Evolutionary conservation across 2,329 filamentous ascomycete genomes (phyloP).

Genomic region (Ceratocystis cubensis): DNA sequence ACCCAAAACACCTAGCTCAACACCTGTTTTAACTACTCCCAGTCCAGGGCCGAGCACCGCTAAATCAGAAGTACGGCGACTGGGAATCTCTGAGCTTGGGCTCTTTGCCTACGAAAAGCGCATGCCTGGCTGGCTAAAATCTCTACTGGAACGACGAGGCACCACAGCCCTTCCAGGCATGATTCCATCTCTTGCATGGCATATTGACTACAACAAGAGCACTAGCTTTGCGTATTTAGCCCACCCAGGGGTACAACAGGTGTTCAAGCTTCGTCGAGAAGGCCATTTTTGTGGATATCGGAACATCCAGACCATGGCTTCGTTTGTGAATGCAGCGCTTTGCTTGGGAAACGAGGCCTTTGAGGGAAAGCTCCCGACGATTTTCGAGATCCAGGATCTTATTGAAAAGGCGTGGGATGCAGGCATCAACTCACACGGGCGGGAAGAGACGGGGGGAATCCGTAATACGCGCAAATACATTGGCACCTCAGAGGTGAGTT

Average conservation of each 20-base stretch:
- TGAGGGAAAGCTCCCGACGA: constrained; percentile 50
- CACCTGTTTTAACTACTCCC: neutral
- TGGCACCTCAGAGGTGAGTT: constrained; percentile 70
- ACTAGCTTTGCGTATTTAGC: constrained; percentile 69
- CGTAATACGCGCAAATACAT: constrained; percentile 88
- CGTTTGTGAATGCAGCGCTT: constrained; percentile 54
- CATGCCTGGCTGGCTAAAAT: constrained; percentile 59
- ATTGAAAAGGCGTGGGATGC: constrained; percentile 83
- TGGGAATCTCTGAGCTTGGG: constrained; percentile 48
- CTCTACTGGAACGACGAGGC: constrained; percentile 47
- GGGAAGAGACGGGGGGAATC: constrained; percentile 75
- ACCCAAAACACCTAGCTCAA: neutral
- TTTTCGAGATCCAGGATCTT: constrained; percentile 70
- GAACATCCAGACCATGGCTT: constrained; percentile 84
- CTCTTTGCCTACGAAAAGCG: constrained; percentile 58
- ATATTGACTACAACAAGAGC: constrained; percentile 25
- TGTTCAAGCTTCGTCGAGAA: constrained; percentile 71
- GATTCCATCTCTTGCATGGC: neutral
- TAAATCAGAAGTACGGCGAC: neutral
- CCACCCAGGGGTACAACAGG: constrained; percentile 59
- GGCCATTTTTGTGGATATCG: constrained; percentile 89
- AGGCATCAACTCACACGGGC: constrained; percentile 63
- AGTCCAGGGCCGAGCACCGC: neutral
- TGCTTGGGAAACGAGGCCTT: constrained; percentile 50
- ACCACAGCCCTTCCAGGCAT: neutral